Conservation (phyloP, 2,329 filamentous ascomycete species). For the Fusarium sp. region DNA sequence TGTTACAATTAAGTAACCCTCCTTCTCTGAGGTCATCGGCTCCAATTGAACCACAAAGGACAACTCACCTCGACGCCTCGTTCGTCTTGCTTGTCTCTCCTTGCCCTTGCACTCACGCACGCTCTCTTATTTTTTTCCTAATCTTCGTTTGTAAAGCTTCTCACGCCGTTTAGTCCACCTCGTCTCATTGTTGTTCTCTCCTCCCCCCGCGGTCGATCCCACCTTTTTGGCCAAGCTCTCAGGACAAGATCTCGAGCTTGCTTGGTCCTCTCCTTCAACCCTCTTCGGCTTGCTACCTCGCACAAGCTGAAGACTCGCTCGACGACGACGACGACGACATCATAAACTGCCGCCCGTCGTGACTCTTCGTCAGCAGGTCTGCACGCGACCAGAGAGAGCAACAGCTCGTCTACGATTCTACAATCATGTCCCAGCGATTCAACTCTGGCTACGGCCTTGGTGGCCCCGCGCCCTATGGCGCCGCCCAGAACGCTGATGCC, state of each 20-base stretch:
- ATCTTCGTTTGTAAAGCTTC: conserved; percentile 30
- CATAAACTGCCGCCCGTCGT: conserved; percentile 12
- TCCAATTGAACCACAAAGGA: conserved; percentile 45
- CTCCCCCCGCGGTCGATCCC: conserved; percentile 14
- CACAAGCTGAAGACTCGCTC: conserved; percentile 7
- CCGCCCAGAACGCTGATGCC: conserved; percentile 64
- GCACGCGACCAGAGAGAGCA: conserved; percentile 33
- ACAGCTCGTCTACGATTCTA: conserved; percentile 15
- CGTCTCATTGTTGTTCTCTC: neutral
- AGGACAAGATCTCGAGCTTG: conserved; percentile 1
- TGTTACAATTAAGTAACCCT: conserved; percentile 40
- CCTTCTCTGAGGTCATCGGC: conserved; percentile 48
- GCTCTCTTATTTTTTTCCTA: conserved; percentile 17
- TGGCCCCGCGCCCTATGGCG: conserved; percentile 75
- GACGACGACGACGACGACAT: neutral
- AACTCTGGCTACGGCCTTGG: conserved; percentile 87
- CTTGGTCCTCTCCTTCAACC: conserved; percentile 17
- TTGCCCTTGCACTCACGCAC: conserved; percentile 22
- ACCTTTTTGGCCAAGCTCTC: conserved; percentile 11
- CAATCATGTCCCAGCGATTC: conserved; percentile 63
- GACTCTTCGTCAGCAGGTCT: conserved; percentile 45
- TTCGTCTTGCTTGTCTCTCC: conserved; percentile 33
- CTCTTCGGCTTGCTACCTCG: conserved; percentile 1
- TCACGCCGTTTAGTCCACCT: conserved; percentile 10
- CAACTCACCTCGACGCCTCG: conserved; percentile 38